Evolutionary conservation across 257 asterid genomes (phyloP).

Genomic region (Ehretia macrophylla): DNA sequence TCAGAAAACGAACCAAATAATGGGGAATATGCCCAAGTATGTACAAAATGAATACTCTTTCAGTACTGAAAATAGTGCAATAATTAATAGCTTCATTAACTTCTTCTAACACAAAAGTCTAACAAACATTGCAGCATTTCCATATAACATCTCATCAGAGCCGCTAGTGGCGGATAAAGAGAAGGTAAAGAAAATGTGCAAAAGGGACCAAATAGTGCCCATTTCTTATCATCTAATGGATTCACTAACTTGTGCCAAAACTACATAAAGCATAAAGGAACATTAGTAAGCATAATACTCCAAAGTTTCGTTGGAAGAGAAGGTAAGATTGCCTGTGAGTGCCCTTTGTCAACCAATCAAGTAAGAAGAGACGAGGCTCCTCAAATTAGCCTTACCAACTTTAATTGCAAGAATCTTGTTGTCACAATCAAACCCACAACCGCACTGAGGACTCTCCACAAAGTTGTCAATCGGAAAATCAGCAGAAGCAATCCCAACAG

Average conservation of each 20-base stretch:
- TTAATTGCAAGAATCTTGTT: neutral
- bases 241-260: neutral
- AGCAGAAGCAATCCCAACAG: slow-evolving; percentile 73
- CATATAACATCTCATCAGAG: too few relatives aligned
- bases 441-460: slow-evolving; percentile 70
- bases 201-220: neutral
- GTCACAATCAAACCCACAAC: slow-evolving; percentile 66
- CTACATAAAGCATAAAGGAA: neutral
- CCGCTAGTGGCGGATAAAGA: too few relatives aligned
- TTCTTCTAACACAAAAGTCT: neutral
- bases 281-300: neutral
- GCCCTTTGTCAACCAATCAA: too few relatives aligned
- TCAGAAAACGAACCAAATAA: too few relatives aligned
- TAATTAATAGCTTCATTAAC: neutral
- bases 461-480: slow-evolving; percentile 50
- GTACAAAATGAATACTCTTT: too few relatives aligned
- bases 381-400: slow-evolving; percentile 8
- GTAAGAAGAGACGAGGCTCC: slow-evolving; percentile 21
- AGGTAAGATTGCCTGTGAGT: too few relatives aligned
- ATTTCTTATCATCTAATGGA: neutral
- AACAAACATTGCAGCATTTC: too few relatives aligned
- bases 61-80: too few relatives aligned
- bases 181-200: too few relatives aligned
- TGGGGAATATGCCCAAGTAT: too few relatives aligned
- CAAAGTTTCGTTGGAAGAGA: too few relatives aligned